These are phyloP conservation scores for Coemansia sp. DNA, from an alignment of 192 early-diverging fungal genomes.

Conservation along the genomic window DNA sequence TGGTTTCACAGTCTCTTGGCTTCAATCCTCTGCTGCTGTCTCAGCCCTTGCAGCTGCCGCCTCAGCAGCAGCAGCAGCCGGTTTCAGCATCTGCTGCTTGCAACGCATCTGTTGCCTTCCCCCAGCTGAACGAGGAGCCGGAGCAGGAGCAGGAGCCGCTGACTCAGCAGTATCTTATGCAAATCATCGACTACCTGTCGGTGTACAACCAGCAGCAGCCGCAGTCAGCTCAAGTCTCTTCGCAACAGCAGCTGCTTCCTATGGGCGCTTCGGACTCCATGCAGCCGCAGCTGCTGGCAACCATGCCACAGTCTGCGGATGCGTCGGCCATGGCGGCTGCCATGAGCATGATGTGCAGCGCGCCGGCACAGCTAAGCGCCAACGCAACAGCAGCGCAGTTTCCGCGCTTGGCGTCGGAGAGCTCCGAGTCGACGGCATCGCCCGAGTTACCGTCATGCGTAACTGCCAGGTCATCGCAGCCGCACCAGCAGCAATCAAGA, in stretches of 20 bases:
- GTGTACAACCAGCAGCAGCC: slow-evolving; percentile 25
- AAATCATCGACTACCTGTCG: slow-evolving; percentile 51
- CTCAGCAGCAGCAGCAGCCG: slow-evolving; percentile 17
- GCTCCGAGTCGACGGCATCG: slow-evolving; percentile 45
- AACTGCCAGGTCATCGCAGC: slow-evolving; percentile 15
- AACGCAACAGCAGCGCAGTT: slow-evolving; percentile 16
- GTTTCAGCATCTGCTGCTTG: background rate
- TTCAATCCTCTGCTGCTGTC: slow-evolving; percentile 49
- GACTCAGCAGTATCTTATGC: slow-evolving; percentile 47
- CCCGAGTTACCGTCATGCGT: slow-evolving; percentile 32
- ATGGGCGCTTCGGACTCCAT: slow-evolving; percentile 5
- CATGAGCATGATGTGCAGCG: slow-evolving; percentile 11
- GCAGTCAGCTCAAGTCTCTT: slow-evolving; percentile 4
- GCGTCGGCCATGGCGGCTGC: slow-evolving; percentile 18
- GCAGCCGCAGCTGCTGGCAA: slow-evolving; percentile 10
- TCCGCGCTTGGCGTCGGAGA: slow-evolving; percentile 35
- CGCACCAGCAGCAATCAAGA: background rate
- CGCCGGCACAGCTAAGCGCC: slow-evolving; percentile 3
- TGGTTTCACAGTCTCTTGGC: slow-evolving; percentile 14
- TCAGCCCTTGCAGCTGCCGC: slow-evolving; percentile 42
- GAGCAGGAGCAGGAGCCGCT: slow-evolving; percentile 19
- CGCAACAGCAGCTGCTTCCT: slow-evolving; percentile 13
- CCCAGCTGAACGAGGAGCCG: slow-evolving; percentile 38
- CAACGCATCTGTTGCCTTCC: slow-evolving; percentile 27
- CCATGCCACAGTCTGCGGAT: slow-evolving; percentile 4